These are phyloP conservation scores for Dacryopinax primogenitus DNA, from an alignment of 768 basidiomycete genomes.

Conservation along the genomic window DNA sequence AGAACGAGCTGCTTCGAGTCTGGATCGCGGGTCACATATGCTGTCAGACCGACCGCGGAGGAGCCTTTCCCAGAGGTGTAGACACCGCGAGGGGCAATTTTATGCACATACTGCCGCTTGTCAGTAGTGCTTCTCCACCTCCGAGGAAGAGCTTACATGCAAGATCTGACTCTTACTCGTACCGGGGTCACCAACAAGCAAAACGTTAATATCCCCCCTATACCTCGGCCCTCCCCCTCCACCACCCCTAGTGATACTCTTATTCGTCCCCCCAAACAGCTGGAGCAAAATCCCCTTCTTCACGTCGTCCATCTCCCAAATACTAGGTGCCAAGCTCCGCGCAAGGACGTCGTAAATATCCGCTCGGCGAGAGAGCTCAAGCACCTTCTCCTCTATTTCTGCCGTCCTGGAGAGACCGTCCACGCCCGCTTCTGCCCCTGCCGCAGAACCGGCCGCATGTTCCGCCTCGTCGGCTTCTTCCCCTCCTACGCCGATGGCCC, in stretches of 20 bases:
- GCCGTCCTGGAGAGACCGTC: constrained; percentile 33
- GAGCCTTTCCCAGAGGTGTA: constrained; percentile 97
- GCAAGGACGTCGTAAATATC: constrained; percentile 82
- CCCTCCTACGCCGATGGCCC: constrained; percentile 53
- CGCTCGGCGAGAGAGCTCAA: constrained; percentile 53
- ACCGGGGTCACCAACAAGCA: constrained; percentile 96
- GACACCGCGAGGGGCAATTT: constrained; percentile 94
- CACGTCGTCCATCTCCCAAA: constrained; percentile 98
- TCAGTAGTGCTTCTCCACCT: constrained; percentile 8
- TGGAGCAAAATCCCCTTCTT: constrained; percentile 97
- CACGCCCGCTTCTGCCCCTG: constrained; percentile 28
- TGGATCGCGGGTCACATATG: constrained; percentile 95
- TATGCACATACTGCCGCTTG: constrained; percentile 76
- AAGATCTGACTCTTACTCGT: constrained; percentile 93
- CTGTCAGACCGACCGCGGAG: constrained; percentile 95
- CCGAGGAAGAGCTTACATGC: constrained; percentile 41
- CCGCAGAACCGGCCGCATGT: constrained; percentile 27
- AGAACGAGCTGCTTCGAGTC: constrained; percentile 97
- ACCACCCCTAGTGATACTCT: constrained; percentile 81
- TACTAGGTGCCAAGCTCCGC: constrained; percentile 79
- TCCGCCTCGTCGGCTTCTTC: constrained; percentile 50
- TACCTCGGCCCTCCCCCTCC: constrained; percentile 94
- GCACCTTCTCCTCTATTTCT: constrained; percentile 67
- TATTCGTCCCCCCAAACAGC: constrained; percentile 95
- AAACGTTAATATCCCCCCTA: constrained; percentile 93